phyloP scores from a whole-genome alignment of 148 eudicot species.

The Spergularia marina region DNA sequence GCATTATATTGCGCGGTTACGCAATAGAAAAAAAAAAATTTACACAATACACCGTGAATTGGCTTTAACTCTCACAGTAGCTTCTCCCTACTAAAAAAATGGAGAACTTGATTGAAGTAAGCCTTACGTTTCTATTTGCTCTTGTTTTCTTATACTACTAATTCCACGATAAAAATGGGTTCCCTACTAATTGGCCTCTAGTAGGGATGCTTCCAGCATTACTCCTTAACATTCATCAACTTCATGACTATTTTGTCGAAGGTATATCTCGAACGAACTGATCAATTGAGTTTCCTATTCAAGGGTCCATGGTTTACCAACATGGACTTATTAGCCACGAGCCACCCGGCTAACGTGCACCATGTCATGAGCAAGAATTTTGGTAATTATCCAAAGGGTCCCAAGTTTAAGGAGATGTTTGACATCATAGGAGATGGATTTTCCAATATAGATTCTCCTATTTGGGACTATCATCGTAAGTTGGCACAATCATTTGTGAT shows the following conservation, averaged over 20 bases:
- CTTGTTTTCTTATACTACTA: not conserved
- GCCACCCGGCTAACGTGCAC: constrained; percentile 42
- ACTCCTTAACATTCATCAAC: constrained; percentile 19
- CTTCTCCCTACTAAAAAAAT: no score
- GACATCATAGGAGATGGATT: constrained; percentile 56
- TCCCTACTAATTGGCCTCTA: constrained; percentile 39
- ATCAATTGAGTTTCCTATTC: no score
- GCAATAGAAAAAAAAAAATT: no score
- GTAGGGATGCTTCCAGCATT: constrained; percentile 56
- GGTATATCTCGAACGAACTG: no score
- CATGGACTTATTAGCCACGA: constrained; percentile 41
- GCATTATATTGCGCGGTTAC: no score
- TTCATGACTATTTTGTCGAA: constrained; percentile 24
- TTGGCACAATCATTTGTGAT: constrained; percentile 22
- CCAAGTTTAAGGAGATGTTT: constrained; percentile 34
- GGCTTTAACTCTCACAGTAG: no score
- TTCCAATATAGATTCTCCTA: constrained; percentile 35
- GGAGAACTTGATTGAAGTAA: constrained; percentile 5
- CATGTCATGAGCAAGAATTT: constrained; percentile 47
- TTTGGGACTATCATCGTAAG: constrained; percentile 37
- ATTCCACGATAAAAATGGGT: constrained; percentile 27
- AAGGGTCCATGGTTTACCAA: constrained; percentile 50
- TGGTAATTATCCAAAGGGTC: constrained; percentile 47
- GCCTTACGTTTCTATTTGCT: not conserved
- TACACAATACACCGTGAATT: no score